Evolutionary conservation across 331 rosid species (phyloP).

Genomic region (Ulmus americana): DNA sequence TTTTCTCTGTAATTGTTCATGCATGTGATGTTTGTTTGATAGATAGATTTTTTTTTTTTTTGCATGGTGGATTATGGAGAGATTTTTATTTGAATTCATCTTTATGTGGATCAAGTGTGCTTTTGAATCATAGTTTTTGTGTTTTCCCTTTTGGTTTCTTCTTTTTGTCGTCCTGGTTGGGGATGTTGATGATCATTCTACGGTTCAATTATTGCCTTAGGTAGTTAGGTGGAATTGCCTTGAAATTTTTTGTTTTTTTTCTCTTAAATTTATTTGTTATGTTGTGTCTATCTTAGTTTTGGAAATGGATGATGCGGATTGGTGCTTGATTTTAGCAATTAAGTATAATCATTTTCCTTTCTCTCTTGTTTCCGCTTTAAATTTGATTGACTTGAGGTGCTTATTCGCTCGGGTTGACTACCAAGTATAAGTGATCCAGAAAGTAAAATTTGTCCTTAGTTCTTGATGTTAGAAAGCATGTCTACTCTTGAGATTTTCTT

Average conservation of each 20-base stretch:
- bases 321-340: neutral
- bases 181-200: neutral
- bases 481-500: neutral
- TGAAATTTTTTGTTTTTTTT: neutral
- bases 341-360: neutral
- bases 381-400: neutral
- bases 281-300: neutral
- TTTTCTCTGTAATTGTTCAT: neutral
- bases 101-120: constrained; percentile 9
- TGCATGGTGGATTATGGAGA: constrained; percentile 14
- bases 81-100: constrained; percentile 9
- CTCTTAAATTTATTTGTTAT: too few relatives aligned
- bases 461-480: neutral
- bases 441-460: neutral
- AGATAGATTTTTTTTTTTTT: neutral
- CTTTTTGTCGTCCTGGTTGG: neutral
- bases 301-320: neutral
- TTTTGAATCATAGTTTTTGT: neutral
- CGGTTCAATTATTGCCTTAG: neutral
- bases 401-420: neutral
- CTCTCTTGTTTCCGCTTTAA: neutral
- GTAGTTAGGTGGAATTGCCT: neutral
- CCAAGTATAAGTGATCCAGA: neutral
- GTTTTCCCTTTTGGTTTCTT: neutral
- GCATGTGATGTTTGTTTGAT: constrained; percentile 8